phyloP scores from a whole-genome alignment of 306 rosid genomes.

The Rosa multiflora region DNA sequence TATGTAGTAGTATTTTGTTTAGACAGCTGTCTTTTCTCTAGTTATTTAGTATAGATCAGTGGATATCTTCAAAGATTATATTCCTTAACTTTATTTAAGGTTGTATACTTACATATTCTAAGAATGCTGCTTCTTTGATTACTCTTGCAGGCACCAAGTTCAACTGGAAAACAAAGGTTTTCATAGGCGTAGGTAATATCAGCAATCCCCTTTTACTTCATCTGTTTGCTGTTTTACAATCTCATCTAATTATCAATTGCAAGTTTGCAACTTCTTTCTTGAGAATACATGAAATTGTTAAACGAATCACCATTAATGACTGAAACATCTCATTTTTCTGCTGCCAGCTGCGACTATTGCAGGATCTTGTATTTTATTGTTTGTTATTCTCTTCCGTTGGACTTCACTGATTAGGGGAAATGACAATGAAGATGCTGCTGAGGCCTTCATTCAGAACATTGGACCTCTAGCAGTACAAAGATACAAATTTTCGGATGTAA shows the following conservation, averaged over 20 bases:
- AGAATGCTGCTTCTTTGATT: background rate
- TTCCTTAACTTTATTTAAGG: no score
- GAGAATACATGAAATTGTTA: background rate
- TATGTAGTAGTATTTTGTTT: no score
- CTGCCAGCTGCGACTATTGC: background rate
- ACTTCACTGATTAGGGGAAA: no score
- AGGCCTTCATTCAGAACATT: conserved; percentile 27
- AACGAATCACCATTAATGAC: background rate
- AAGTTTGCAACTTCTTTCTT: no score
- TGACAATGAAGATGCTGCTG: background rate
- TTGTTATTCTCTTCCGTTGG: no score
- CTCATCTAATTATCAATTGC: no score
- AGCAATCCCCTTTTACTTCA: background rate
- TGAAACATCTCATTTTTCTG: background rate
- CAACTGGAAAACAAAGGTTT: background rate
- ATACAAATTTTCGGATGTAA: conserved; percentile 35
- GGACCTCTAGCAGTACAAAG: conserved; percentile 29
- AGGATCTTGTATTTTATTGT: background rate
- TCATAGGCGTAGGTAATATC: background rate
- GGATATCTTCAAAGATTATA: no score
- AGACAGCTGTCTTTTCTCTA: no score
- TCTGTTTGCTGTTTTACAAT: no score
- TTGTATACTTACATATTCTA: background rate
- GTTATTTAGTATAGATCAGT: no score
- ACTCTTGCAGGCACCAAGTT: background rate